Evolutionary conservation across 768 basidiomycete species (phyloP).

Genomic region (Termitomyces titanicus): DNA sequence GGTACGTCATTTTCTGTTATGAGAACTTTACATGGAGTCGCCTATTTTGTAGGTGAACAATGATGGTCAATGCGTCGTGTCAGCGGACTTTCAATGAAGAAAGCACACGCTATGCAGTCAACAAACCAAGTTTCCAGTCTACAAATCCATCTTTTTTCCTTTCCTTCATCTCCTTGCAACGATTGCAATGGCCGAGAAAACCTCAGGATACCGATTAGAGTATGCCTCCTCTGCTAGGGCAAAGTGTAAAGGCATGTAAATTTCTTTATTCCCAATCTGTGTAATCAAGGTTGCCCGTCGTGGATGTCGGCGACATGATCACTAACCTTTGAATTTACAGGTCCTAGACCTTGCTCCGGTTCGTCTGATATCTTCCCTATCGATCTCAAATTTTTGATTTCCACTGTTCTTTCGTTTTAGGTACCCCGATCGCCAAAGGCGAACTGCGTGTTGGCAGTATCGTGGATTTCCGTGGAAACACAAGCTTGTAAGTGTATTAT

Average conservation of each 20-base stretch:
- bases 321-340: constrained; percentile 34
- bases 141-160: constrained; percentile 17
- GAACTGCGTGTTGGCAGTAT: constrained; percentile 68
- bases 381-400: constrained; percentile 14
- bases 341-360: constrained; percentile 78
- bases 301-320: constrained; percentile 17
- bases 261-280: constrained; percentile 1
- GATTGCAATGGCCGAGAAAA: constrained; percentile 46
- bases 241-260: constrained; percentile 71
- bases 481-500: constrained; percentile 48
- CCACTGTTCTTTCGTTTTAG: constrained; percentile 29
- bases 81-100: constrained; percentile 43
- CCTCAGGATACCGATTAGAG: constrained; percentile 73
- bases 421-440: constrained; percentile 71
- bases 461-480: constrained; percentile 70
- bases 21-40: too few relatives aligned
- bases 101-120: constrained; percentile 19
- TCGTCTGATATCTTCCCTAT: constrained; percentile 11
- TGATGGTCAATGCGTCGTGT: constrained; percentile 41
- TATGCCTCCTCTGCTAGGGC: constrained; percentile 65
- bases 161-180: constrained; percentile 15
- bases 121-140: constrained; percentile 29
- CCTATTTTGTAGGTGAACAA: too few relatives aligned
- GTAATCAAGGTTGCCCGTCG: constrained; percentile 17
- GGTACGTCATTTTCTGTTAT: too few relatives aligned